A percentile compares a stretch with the other conserved stretches of the same genome.
Evolutionary conservation across 257 asterid genomes (phyloP).

Genomic region (Lantana camara): DNA sequence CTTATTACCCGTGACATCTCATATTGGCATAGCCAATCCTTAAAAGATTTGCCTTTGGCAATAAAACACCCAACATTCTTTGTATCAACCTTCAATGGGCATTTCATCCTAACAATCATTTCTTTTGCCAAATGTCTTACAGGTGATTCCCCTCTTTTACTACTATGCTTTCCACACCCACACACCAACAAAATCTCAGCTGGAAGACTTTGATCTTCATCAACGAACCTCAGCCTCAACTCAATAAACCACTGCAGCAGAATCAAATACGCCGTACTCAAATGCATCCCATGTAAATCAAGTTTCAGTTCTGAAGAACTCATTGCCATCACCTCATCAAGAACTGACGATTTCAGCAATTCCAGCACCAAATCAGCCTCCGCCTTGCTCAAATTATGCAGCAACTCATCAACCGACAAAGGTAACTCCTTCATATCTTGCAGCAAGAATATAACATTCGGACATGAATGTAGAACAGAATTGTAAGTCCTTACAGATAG

Average conservation of each 20-base stretch:
- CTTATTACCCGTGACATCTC: neutral
- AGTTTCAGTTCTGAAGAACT: constrained; percentile 59
- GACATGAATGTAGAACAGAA: constrained; percentile 75
- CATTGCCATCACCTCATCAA: constrained; percentile 63
- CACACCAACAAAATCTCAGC: constrained; percentile 62
- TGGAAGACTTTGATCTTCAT: constrained; percentile 40
- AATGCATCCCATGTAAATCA: constrained; percentile 95
- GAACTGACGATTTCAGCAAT: constrained; percentile 47
- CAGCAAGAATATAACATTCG: constrained; percentile 45
- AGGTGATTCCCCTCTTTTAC: constrained; percentile 74
- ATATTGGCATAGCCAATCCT: constrained; percentile 56
- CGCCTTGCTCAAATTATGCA: constrained; percentile 36
- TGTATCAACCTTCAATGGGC: constrained; percentile 82
- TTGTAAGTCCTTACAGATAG: constrained; percentile 72
- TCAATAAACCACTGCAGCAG: constrained; percentile 78
- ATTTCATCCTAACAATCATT: constrained; percentile 47
- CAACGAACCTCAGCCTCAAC: constrained; percentile 40
- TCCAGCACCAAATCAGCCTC: constrained; percentile 60
- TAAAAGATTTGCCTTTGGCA: constrained; percentile 66
- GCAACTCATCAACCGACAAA: constrained; percentile 52
- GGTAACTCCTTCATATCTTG: constrained; percentile 55
- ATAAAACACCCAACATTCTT: constrained; percentile 75
- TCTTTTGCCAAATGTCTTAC: constrained; percentile 64
- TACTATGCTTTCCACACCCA: constrained; percentile 83
- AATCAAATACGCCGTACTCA: constrained; percentile 62